Conservation (phyloP, 1,284 basidiomycete genomes). For the Austroboletus novae-zelandiae region DNA sequence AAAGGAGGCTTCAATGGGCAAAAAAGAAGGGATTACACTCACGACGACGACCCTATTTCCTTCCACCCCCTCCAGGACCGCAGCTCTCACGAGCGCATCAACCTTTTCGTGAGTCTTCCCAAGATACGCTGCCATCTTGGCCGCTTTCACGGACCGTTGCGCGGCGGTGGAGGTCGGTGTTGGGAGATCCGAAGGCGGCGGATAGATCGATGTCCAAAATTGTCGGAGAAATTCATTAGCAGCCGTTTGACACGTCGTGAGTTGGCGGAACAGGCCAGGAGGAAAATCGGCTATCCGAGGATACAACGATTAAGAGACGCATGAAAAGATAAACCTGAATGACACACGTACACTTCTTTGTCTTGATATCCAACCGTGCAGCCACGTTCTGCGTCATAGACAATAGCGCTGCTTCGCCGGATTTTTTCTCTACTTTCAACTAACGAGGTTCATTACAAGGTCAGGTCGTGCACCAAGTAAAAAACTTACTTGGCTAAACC, state of each 20-base stretch:
- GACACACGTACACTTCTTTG: slow-evolving; percentile 55
- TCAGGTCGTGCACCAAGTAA: not conserved
- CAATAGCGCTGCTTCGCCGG: slow-evolving; percentile 63
- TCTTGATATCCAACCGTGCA: slow-evolving; percentile 61
- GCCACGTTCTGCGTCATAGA: slow-evolving; percentile 78
- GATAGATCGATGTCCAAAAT: slow-evolving; percentile 90
- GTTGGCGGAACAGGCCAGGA: slow-evolving; percentile 71
- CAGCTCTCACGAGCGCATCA: slow-evolving; percentile 67
- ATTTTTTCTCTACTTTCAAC: slow-evolving; percentile 65
- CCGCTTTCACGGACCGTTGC: slow-evolving; percentile 72
- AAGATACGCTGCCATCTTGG: slow-evolving; percentile 84
- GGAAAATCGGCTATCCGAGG: slow-evolving; percentile 70
- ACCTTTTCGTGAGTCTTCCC: slow-evolving; percentile 79
- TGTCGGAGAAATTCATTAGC: slow-evolving; percentile 96
- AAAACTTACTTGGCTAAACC: slow-evolving; percentile 53
- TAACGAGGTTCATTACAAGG: slow-evolving; percentile 4
- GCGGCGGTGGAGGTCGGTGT: slow-evolving; percentile 47
- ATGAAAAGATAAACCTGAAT: not conserved
- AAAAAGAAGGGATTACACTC: slow-evolving; percentile 31
- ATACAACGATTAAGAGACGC: not conserved
- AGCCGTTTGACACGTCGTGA: slow-evolving; percentile 88
- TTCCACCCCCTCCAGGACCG: slow-evolving; percentile 62
- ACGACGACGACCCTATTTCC: slow-evolving; percentile 64
- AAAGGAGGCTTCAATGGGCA: not conserved
- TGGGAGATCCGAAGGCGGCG: slow-evolving; percentile 61